A percentile compares a stretch with the other conserved stretches of the same genome.
Evolutionary conservation across 2,329 filamentous ascomycete species (phyloP).

Genomic region (Xylaria polymorpha): DNA sequence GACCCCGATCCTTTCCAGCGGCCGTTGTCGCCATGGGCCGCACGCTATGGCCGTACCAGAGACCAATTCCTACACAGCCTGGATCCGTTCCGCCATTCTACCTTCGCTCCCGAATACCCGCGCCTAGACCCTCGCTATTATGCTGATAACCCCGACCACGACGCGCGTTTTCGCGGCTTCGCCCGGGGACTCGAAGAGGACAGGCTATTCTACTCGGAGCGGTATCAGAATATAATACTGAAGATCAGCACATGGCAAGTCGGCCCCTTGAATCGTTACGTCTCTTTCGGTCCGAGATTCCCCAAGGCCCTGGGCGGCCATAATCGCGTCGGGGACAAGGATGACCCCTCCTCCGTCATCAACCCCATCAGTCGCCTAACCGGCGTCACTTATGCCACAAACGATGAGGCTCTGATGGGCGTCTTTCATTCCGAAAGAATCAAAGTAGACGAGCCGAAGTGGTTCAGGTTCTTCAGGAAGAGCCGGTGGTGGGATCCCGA

Average conservation of each 20-base stretch:
- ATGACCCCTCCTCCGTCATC: not conserved
- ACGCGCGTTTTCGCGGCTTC: not conserved
- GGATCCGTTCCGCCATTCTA: slow-evolving; percentile 1
- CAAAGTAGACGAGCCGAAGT: slow-evolving; percentile 10
- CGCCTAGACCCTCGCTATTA: slow-evolving; percentile 9
- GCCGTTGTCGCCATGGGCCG: slow-evolving; percentile 11
- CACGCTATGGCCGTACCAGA: not conserved
- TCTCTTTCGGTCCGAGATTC: slow-evolving; percentile 9
- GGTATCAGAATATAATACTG: not conserved
- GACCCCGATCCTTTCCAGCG: not conserved
- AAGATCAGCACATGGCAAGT: slow-evolving; percentile 1
- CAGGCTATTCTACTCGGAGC: slow-evolving; percentile 5
- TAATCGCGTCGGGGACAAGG: too few relatives aligned
- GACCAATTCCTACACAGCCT: not conserved
- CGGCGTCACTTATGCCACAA: not conserved
- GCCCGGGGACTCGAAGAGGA: slow-evolving; percentile 2
- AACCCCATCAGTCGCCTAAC: not conserved
- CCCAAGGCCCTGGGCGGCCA: slow-evolving; percentile 10
- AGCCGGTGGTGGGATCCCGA: slow-evolving; percentile 10
- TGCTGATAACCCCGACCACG: not conserved
- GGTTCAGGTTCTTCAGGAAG: slow-evolving; percentile 9
- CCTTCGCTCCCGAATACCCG: slow-evolving; percentile 14
- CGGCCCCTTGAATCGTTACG: slow-evolving; percentile 1
- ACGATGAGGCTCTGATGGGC: not conserved
- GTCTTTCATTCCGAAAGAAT: slow-evolving; percentile 1